phyloP scores from a whole-genome alignment of 2,329 filamentous ascomycete species.

The Colletotrichum sp. region DNA sequence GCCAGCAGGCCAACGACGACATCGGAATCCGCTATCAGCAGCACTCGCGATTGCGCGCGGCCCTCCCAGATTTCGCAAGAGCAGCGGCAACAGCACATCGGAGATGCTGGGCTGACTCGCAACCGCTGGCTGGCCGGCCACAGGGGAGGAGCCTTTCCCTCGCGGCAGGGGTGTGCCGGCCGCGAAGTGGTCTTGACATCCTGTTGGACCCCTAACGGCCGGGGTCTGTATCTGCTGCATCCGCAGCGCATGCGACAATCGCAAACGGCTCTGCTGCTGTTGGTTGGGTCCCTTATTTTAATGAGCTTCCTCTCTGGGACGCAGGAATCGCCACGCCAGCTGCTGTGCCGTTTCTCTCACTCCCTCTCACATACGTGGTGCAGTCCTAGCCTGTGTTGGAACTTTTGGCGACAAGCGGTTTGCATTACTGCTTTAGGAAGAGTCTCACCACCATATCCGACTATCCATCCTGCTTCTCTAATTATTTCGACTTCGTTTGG shows the following conservation, averaged over 20 bases:
- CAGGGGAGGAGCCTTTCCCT: neutral
- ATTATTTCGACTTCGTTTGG: neutral
- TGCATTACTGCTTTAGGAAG: neutral
- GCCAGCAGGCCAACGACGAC: neutral
- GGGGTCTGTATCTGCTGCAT: neutral
- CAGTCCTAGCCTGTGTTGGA: neutral
- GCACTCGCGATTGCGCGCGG: neutral
- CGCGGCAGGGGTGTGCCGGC: neutral
- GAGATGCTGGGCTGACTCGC: conserved; percentile 1
- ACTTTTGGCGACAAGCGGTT: neutral
- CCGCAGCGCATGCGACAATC: neutral
- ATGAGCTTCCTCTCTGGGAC: conserved; percentile 4
- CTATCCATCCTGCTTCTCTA: neutral
- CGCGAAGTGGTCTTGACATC: neutral
- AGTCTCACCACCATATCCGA: neutral
- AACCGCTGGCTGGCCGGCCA: neutral
- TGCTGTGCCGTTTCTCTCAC: neutral
- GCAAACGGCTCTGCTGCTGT: neutral
- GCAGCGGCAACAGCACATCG: neutral
- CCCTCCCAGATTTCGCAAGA: neutral
- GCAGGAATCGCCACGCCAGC: neutral
- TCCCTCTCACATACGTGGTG: neutral
- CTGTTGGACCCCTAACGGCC: neutral
- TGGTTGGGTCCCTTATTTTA: neutral
- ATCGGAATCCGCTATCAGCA: neutral